Evolutionary conservation across 805 yeast species (phyloP), one percentile per base, ranked within the genome.

Genomic region (Priceomyces fermenticarens): DNA sequence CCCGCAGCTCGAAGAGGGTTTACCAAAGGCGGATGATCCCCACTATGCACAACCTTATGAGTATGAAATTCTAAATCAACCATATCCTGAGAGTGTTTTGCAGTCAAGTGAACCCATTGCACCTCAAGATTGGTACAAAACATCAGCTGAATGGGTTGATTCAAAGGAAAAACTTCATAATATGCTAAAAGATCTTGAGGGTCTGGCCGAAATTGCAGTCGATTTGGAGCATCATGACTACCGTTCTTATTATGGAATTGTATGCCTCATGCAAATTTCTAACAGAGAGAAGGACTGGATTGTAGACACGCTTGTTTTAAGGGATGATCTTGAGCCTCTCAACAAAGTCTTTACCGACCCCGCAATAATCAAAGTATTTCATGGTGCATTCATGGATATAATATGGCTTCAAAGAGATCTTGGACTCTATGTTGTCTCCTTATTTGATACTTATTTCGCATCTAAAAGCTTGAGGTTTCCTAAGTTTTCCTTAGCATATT

Each of bases 191-290:
- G 75, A 72, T 5, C 67, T 93, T 34, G 57, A 61, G 38, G 55
- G 59, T 3, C 71, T 73, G 42, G 63, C 70, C 2, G 95, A 80
- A 41, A 77, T 93, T 30, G 99, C 98, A 2, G 84, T 93, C 11
- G 99, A 93, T 72, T 75, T 93, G 45, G 99, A 93, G 57, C 99
- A 93, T 62, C 99, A 93, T 57, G 97, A 90, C 56, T 85, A 77
- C 58, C 75, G 97, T 60, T 74, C 97, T 0, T 93, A 88, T 53
- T 83, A 85, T 53, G 99, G 99, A 32, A 67, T 93, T 32, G 93
- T 89, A 1, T 89, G 90, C 60, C 67, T 93, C 34, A 88, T 93
- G 96, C 99, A 93, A 64, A 83, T 93, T 12, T 85, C 95, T 40
- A 81, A 84, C 14, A 65, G 91, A 41, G 77, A 79, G n/a, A 73